Percentiles rank a stretch among this genome's conserved stretches.
Conservation (phyloP, 345 rosid genomes). For the Stellera chamaejasme region DNA sequence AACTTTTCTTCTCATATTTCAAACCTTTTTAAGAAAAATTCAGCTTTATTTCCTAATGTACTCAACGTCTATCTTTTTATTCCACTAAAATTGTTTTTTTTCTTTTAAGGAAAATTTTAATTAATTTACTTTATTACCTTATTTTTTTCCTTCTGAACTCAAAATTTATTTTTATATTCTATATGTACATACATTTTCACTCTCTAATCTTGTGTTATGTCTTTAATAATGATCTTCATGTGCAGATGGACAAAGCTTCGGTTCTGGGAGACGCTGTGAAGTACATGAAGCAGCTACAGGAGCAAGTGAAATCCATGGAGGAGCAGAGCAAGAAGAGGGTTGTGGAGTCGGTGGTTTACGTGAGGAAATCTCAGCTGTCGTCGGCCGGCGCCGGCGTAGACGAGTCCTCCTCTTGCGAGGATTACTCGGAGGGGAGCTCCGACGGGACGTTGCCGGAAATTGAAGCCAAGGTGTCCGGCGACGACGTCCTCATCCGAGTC, state of each 20-base stretch:
- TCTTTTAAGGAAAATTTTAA: no score
- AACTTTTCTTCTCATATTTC: no score
- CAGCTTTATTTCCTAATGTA: no score
- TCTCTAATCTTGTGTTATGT: no score
- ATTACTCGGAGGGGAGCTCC: slow-evolving; percentile 21
- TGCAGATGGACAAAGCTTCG: slow-evolving; percentile 57
- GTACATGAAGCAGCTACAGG: slow-evolving; percentile 66
- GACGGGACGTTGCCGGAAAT: slow-evolving; percentile 51
- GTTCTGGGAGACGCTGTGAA: slow-evolving; percentile 68
- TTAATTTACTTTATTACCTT: no score
- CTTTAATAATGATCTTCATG: no score
- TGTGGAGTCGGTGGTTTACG: slow-evolving; percentile 45
- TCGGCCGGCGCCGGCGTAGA: slow-evolving; percentile 15
- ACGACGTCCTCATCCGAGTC: slow-evolving; percentile 52
- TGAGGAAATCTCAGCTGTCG: slow-evolving; percentile 44
- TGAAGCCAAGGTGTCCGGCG: slow-evolving; percentile 49
- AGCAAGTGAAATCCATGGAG: slow-evolving; percentile 36
- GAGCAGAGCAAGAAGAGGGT: slow-evolving; percentile 45
- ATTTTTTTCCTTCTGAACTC: background rate
- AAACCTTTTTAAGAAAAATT: no score
- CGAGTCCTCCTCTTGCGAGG: slow-evolving; percentile 35
- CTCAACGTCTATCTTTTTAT: no score
- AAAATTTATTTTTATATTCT: background rate
- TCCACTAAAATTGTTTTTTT: no score
- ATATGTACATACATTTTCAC: no score